These are phyloP conservation scores for Scorias spongiosa DNA, from an alignment of 2,329 filamentous ascomycete genomes.

Conservation along the genomic window DNA sequence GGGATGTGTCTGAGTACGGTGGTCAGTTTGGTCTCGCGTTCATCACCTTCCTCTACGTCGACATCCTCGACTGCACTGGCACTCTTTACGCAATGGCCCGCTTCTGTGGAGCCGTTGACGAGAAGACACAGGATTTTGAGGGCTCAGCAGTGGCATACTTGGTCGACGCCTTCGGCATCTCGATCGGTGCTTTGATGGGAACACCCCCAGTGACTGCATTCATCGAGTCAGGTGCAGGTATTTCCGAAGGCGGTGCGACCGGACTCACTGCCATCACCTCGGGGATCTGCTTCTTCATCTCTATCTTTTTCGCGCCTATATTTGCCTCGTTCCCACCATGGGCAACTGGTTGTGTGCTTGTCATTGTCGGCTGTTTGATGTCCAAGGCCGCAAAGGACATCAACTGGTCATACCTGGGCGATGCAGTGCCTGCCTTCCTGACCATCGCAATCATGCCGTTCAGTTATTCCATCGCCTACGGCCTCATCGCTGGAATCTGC, in stretches of 20 bases:
- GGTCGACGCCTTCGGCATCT: slow-evolving; percentile 68
- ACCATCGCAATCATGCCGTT: slow-evolving; percentile 80
- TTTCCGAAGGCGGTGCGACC: slow-evolving; percentile 73
- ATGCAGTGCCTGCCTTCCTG: slow-evolving; percentile 71
- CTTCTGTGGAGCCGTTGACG: slow-evolving; percentile 66
- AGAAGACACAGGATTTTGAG: slow-evolving; percentile 74
- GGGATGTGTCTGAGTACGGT: slow-evolving; percentile 52
- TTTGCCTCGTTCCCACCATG: slow-evolving; percentile 80
- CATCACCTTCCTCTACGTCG: slow-evolving; percentile 80
- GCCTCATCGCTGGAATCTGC: slow-evolving; percentile 65
- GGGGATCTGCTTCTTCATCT: slow-evolving; percentile 72
- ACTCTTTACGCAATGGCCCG: slow-evolving; percentile 83
- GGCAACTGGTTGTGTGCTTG: slow-evolving; percentile 77
- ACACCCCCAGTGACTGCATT: slow-evolving; percentile 72
- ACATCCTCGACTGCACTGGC: slow-evolving; percentile 75
- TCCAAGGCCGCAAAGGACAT: slow-evolving; percentile 62
- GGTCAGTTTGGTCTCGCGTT: slow-evolving; percentile 70
- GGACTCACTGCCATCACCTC: slow-evolving; percentile 69
- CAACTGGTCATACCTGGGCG: slow-evolving; percentile 78
- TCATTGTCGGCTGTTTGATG: slow-evolving; percentile 84
- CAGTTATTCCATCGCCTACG: slow-evolving; percentile 77
- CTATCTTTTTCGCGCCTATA: slow-evolving; percentile 79
- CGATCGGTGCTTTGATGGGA: slow-evolving; percentile 65
- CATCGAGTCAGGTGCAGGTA: slow-evolving; percentile 78
- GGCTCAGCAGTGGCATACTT: slow-evolving; percentile 71